Evolutionary conservation across 1,139 yeast species (phyloP), one percentile per base, ranked within the genome.

Genomic region (Candida buenavistaensis): DNA sequence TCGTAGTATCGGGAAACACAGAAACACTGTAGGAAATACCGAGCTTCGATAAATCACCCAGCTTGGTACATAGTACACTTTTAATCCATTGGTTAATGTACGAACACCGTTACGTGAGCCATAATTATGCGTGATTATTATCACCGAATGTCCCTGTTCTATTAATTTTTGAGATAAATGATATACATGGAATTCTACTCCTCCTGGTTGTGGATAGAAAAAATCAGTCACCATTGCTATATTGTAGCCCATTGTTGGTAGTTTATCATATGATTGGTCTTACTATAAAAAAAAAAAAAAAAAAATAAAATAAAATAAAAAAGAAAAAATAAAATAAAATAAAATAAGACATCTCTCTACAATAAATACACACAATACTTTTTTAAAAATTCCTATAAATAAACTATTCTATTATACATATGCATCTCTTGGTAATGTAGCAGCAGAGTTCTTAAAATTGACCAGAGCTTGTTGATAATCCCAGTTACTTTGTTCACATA

Each of bases 161-260:
- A 89, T 84, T 40, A 92, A 75, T 52, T 84, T 80, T 58, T 88
- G 95, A 0, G 81, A 66, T 26, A 71, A 50, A 56, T 92, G 97
- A 58, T 87, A 89, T 15, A 92, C 88, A 55, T 94, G 98, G 43
- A 92, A 80, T 57, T 94, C 99, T 3, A 94, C 94, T 6, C 99
- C 99, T 2, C 99, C 99, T 0, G 97, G 84, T 56, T 94, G 98
- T 13, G 99, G 99, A 60, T 85, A 94, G 77, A 92, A 94, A 69
- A 89, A 94, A 62, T 94, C 99, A 27, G 96, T 84, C 3, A 90
- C 87, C 97, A 92, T 90, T 8, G 87, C 83, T 35, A 70, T 68
- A 41, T 68, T 70, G 50, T 62, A 62, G 6, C 50, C 48, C 58
- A 48, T 55, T 17, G n/a, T 15, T 19, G 14, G n/a, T n/a, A n/a